Evolutionary conservation across 371 early-diverging fungal genomes (phyloP), one percentile per base, ranked within the genome.

Genomic region (Synchytrium microbalum): DNA sequence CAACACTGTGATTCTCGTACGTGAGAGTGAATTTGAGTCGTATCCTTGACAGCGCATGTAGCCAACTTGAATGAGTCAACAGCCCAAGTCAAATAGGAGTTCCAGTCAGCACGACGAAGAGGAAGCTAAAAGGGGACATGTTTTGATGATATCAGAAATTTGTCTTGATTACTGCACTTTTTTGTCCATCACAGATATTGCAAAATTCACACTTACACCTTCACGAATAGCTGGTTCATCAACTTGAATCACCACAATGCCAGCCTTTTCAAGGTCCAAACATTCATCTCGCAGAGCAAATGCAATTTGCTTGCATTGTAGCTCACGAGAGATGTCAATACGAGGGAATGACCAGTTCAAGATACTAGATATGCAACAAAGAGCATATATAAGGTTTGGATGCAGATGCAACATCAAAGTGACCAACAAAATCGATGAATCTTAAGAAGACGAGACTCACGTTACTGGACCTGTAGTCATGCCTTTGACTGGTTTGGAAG

Each of bases 201-300:
- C n/a, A n/a, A n/a, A n/a, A n/a, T n/a, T n/a, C n/a, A 38, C 5
- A 38, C 46, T 38, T 38, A 38, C 46, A 70, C 97, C 97, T 80
- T 96, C 97, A 79, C 97, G 92, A 69, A 96, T 92, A 68, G 97
- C 97, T 33, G 97, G 96, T 78, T 96, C 97, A 77, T 96, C 97
- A 67, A 96, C 92, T 80, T 96, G 97, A 70, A 96, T 93, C 64
- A 86, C 88, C 66, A 85, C 83, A 74, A 95, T 94, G 31, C 95
- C 95, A 62, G 92, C 95, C 56, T 79, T 69, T 76, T 96, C 97
- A 54, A 96, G 80, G 69, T 96, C 97, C 38, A 75, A 77, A 52
- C 96, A 96, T 81, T 96, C 97, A 68, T 96, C 90, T 72, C 95
- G 92, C 72, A 96, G 88, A 64, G 96, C 97, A 66, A 96, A 83